A percentile compares a stretch with the other conserved stretches of the same genome.
phyloP scores from a whole-genome alignment of 495 filamentous ascomycete species.

The Penicillium longicatenatum region DNA sequence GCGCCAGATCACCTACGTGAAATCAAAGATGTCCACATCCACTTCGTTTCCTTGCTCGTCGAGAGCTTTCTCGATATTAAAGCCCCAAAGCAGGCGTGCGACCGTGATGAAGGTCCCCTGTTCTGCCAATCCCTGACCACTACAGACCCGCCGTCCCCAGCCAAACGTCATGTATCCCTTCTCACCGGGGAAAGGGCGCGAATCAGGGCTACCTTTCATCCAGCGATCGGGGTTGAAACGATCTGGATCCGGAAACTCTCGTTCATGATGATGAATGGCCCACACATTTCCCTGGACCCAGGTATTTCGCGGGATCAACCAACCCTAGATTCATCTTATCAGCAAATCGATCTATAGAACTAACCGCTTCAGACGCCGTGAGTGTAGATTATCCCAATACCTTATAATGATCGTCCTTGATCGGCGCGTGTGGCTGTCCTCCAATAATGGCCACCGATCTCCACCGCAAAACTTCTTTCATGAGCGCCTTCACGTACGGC shows the following conservation, averaged over 20 bases:
- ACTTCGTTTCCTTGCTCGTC: constrained; percentile 52
- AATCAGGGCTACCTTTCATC: constrained; percentile 34
- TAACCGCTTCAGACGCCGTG: constrained; percentile 1
- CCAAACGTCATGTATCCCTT: constrained; percentile 66
- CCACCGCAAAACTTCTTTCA: constrained; percentile 44
- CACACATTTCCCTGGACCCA: constrained; percentile 31
- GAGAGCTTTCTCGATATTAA: constrained; percentile 39
- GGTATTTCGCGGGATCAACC: constrained; percentile 23
- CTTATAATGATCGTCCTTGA: constrained; percentile 54
- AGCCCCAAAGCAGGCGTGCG: constrained; percentile 23
- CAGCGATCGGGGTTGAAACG: constrained; percentile 33
- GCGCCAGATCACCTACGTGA: constrained; percentile 36
- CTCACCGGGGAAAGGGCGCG: constrained; percentile 58
- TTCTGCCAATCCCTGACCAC: constrained; percentile 45
- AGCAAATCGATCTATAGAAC: constrained; percentile 1
- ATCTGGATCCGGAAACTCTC: constrained; percentile 46
- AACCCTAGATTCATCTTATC: constrained; percentile 20
- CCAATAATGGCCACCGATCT: constrained; percentile 34
- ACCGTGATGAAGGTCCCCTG: constrained; percentile 38
- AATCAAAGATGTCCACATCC: constrained; percentile 47
- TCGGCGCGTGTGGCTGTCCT: constrained; percentile 54
- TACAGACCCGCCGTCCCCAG: constrained; percentile 38
- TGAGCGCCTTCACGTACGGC: constrained; percentile 37
- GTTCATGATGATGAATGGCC: constrained; percentile 45
- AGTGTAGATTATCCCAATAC: constrained; percentile 9